Base-by-base conservation (phyloP, 768 basidiomycete genomes). In the Mycena rosella region DNA sequence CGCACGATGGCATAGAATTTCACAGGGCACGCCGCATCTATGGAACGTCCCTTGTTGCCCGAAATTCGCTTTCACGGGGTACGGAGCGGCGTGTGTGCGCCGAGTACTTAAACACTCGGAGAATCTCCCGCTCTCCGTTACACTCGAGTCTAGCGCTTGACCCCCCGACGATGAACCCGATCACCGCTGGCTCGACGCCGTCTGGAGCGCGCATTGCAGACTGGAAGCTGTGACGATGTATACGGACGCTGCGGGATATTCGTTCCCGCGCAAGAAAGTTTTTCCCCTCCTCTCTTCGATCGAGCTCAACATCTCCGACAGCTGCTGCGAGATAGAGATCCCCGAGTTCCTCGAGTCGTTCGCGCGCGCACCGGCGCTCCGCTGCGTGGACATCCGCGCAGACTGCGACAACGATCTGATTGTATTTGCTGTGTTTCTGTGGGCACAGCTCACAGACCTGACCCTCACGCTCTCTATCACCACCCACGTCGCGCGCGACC, bases 271-370 rank as follows among this genome's bases (percentile, higher is more conserved):
- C 9, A 7, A 29, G 0, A 38, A 20, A 5, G 22, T 26, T 0
- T 52, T 60, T 18, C 48, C 59, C 18, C 5, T 42, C 9, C 26
- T 60, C 4, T 51, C 48, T 14, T 60, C 48, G 13, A 32, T 60
- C 2, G 11, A 24, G 1, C 17, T 60, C 36, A 26, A 18, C 14
- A 27, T 60, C 24, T 22, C 5, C 11, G 34, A n/a, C 5, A n/a
- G 15, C 34, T n/a, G 29, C 10, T n/a, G 29, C 10, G 49, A 36
- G 5, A 3, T n/a, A 15, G 10, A 38, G 2, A 3, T 38, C 1
- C 0, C 7, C 4, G 24, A 4, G 9, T 40, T 52, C 13, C 36
- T 60, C 18, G 49, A 60, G 20, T 51, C 24, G 2, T 60, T 60
- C 48, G 5, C 15, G 26, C 20, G 26, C 5, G 48, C 59, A 3